Conservation (phyloP, 768 basidiomycete species). For the Russula abietina region DNA sequence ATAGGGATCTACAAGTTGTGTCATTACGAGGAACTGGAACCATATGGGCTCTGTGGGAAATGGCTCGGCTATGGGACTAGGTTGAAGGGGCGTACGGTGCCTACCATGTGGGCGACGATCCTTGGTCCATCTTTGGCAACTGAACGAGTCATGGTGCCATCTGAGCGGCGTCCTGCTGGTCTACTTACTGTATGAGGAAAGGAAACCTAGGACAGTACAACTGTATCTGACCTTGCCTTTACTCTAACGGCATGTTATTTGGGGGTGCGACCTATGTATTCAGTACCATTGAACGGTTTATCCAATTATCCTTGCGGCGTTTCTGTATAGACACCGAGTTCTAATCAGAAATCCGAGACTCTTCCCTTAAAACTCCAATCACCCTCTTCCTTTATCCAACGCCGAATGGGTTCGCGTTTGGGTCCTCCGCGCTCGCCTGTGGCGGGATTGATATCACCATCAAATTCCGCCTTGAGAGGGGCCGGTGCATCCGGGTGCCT, state of each 20-base stretch:
- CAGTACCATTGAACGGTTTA: neutral
- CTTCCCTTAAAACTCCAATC: conserved; percentile 92
- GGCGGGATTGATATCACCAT: conserved; percentile 71
- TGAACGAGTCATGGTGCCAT: neutral
- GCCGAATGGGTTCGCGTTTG: conserved; percentile 72
- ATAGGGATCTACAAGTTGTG: neutral
- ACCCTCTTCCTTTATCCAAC: conserved; percentile 50
- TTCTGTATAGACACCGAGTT: no score
- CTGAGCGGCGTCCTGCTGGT: neutral
- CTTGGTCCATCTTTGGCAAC: neutral
- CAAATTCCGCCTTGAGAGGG: conserved; percentile 60
- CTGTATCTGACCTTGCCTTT: neutral
- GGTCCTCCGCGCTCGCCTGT: conserved; percentile 88
- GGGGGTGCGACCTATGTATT: no score
- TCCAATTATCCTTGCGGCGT: neutral
- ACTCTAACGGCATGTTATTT: no score
- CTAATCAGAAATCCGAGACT: conserved; percentile 71
- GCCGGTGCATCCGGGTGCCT: conserved; percentile 66
- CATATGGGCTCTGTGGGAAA: neutral
- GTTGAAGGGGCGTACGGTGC: neutral
- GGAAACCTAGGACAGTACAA: neutral
- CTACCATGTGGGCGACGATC: neutral
- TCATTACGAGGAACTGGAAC: neutral
- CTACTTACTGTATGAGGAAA: neutral
- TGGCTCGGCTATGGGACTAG: neutral